Evolutionary conservation across 257 asterid species (phyloP).

Genomic region (Rehmannia glutinosa): DNA sequence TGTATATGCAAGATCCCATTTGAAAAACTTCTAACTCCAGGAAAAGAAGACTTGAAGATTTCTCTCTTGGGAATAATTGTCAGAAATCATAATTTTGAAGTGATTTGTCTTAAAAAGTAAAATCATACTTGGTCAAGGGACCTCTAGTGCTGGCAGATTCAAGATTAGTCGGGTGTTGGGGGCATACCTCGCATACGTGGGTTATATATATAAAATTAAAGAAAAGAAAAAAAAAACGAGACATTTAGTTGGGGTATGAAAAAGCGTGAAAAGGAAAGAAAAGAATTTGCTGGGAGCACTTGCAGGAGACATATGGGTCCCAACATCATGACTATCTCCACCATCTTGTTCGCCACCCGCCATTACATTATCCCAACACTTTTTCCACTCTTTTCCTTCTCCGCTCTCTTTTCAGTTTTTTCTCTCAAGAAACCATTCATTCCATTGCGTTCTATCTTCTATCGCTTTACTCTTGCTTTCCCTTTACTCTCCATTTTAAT

Average conservation of each 20-base stretch:
- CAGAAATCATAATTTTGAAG: too few species aligned
- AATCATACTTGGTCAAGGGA: too few species aligned
- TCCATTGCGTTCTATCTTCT: background rate
- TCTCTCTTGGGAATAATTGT: too few species aligned
- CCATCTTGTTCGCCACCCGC: constrained; percentile 33
- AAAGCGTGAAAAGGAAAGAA: constrained; percentile 12
- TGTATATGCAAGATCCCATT: too few species aligned
- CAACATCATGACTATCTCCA: constrained; percentile 53
- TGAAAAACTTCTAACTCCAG: too few species aligned
- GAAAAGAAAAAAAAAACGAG: too few species aligned
- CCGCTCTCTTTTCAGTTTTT: background rate
- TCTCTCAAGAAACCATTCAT: background rate
- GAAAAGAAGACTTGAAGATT: too few species aligned
- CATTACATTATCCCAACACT: constrained; percentile 24
- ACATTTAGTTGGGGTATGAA: constrained; percentile 12
- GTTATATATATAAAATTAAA: too few species aligned
- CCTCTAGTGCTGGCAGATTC: too few species aligned
- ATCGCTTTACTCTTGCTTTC: background rate
- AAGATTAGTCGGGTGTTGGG: too few species aligned
- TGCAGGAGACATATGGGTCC: constrained; percentile 63
- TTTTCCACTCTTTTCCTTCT: background rate
- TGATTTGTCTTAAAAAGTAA: too few species aligned
- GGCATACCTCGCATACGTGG: too few species aligned
- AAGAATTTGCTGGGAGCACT: constrained; percentile 51
- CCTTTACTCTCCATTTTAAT: background rate